Evolutionary conservation across 176 grass and related monocot genomes (phyloP).

Genomic region (Luzula sylvatica): DNA sequence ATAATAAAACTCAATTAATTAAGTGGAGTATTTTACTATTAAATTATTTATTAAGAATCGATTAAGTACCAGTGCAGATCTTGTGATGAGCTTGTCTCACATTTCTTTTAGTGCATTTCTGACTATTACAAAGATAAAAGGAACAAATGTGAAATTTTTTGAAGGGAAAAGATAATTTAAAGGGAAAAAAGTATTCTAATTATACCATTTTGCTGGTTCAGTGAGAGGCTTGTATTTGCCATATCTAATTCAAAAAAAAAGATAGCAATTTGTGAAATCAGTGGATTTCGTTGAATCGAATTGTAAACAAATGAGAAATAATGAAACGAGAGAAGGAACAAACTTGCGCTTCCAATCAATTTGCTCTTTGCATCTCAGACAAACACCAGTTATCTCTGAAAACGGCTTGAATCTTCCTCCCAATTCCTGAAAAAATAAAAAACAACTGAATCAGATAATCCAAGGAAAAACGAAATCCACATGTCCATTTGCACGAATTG

Average conservation of each 20-base stretch:
- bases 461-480: not conserved
- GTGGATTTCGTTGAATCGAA: not conserved
- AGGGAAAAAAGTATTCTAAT: not conserved
- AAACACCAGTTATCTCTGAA: conserved; percentile 79
- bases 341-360: conserved; percentile 99
- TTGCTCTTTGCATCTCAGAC: conserved; percentile 82
- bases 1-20: conserved; percentile 7
- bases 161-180: not conserved
- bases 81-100: conserved; percentile 80
- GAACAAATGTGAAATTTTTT: conserved; percentile 1
- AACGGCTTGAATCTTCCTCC: conserved; percentile 66
- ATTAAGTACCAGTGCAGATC: conserved; percentile 51
- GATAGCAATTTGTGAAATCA: not conserved
- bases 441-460: conserved; percentile 5
- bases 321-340: not conserved
- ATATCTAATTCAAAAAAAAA: conserved; percentile 42
- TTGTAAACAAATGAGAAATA: not conserved
- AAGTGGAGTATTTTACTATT: too few relatives aligned
- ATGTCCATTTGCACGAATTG: not conserved
- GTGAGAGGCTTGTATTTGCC: conserved; percentile 79
- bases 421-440: conserved; percentile 39
- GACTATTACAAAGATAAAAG: conserved; percentile 33
- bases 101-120: conserved; percentile 70
- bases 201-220: conserved; percentile 77
- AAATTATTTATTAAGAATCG: too few relatives aligned